phyloP scores from a whole-genome alignment of 1,284 basidiomycete species.

The Xanthoconium separans region DNA sequence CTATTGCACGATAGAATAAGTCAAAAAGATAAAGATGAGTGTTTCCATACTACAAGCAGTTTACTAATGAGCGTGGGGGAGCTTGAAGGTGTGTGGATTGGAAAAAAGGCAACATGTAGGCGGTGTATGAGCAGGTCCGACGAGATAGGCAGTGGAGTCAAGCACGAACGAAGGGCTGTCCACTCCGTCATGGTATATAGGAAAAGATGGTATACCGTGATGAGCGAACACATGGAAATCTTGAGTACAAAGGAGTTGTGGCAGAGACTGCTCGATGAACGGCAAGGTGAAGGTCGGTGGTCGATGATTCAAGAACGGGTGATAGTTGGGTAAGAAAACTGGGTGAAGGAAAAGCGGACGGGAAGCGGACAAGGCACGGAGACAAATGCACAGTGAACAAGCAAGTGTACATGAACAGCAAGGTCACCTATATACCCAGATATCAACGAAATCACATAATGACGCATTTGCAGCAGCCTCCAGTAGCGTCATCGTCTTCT shows the following conservation, averaged over 20 bases:
- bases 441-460: conserved; percentile 50
- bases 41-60: conserved; percentile 29
- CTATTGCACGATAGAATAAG: conserved; percentile 28
- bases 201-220: conserved; percentile 24
- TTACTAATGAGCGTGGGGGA: conserved; percentile 25
- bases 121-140: conserved; percentile 15
- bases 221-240: conserved; percentile 13
- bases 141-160: conserved; percentile 17
- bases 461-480: conserved; percentile 61
- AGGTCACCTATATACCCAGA: conserved; percentile 17
- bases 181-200: conserved; percentile 27
- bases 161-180: conserved; percentile 14
- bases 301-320: conserved; percentile 13
- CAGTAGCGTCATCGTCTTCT: conserved; percentile 43
- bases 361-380: conserved; percentile 14
- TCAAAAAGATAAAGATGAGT: conserved; percentile 15
- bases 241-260: conserved; percentile 12
- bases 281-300: conserved; percentile 9
- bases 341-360: conserved; percentile 6
- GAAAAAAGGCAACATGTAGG: conserved; percentile 8
- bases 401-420: conserved; percentile 22
- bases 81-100: conserved; percentile 8
- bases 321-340: conserved; percentile 1
- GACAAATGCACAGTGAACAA: conserved; percentile 24
- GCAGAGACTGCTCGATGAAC: conserved; percentile 3